Conservation (phyloP, 805 yeast genomes). For the Ascoidea asiatica region DNA sequence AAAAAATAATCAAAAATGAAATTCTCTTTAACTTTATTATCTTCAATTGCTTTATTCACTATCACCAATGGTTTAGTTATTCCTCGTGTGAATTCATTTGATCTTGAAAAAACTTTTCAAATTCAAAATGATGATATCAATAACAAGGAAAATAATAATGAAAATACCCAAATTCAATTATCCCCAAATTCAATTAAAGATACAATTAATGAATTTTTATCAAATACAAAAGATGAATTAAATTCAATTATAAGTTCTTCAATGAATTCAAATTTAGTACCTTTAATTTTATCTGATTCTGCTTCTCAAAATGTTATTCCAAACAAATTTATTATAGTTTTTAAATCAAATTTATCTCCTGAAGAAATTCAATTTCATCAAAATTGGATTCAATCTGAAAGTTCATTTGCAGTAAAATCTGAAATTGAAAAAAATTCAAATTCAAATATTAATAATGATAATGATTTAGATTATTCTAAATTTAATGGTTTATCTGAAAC, state of each 20-base stretch:
- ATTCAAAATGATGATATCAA: conserved; percentile 8
- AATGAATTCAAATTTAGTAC: conserved; percentile 24
- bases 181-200: conserved; percentile 3
- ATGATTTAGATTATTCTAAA: conserved; percentile 30
- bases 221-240: conserved; percentile 5
- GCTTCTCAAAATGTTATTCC: conserved; percentile 40
- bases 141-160: conserved; percentile 9
- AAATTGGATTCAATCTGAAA: conserved; percentile 47
- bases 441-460: conserved; percentile 29
- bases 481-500: conserved; percentile 25
- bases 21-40: conserved; percentile 14
- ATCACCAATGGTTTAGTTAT: conserved; percentile 44
- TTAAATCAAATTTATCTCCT: conserved; percentile 48
- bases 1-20: conserved; percentile 13
- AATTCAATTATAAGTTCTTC: conserved; percentile 12
- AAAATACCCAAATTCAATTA: conserved; percentile 4
- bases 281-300: conserved; percentile 30
- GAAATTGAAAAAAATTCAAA: too few species aligned
- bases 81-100: conserved; percentile 39
- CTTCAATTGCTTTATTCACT: conserved; percentile 23
- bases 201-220: conserved; percentile 5
- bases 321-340: conserved; percentile 73
- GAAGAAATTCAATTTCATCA: conserved; percentile 51
- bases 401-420: not conserved
- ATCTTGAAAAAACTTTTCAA: conserved; percentile 24